These are phyloP conservation scores for Fusarium humuli DNA, from an alignment of 2,329 filamentous ascomycete genomes.

Conservation along the genomic window DNA sequence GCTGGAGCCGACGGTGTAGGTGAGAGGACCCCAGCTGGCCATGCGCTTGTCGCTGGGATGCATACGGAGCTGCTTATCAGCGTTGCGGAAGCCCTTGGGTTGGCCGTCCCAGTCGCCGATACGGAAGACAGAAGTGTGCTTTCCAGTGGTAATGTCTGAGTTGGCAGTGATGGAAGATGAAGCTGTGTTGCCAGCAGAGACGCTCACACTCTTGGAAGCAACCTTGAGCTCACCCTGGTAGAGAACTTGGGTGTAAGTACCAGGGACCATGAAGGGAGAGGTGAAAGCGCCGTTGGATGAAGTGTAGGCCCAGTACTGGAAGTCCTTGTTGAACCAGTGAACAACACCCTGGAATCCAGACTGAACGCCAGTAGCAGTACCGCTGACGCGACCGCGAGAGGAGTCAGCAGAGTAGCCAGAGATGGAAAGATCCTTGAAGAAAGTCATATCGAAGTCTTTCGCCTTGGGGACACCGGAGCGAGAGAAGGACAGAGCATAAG, in stretches of 20 bases:
- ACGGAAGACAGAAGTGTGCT: constrained; percentile 67
- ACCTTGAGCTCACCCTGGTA: constrained; percentile 70
- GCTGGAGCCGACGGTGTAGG: constrained; percentile 70
- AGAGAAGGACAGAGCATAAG: constrained; percentile 71
- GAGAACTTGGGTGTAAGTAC: constrained; percentile 75
- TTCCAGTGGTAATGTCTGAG: constrained; percentile 57
- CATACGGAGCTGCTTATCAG: constrained; percentile 74
- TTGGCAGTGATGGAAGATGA: constrained; percentile 63
- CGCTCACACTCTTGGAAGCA: constrained; percentile 60
- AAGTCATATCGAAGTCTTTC: constrained; percentile 64
- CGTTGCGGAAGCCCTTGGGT: constrained; percentile 73
- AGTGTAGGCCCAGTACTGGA: constrained; percentile 74
- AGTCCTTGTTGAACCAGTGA: constrained; percentile 72
- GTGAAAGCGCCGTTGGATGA: constrained; percentile 67
- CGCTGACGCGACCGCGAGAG: constrained; percentile 68
- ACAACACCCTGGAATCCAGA: constrained; percentile 67
- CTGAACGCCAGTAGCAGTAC: constrained; percentile 68
- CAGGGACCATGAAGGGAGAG: constrained; percentile 74
- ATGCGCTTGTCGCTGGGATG: constrained; percentile 75
- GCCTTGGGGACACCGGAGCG: constrained; percentile 65
- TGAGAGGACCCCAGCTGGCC: constrained; percentile 68
- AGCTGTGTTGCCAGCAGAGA: constrained; percentile 61
- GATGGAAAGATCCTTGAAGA: constrained; percentile 69
- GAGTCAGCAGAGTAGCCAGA: constrained; percentile 67
- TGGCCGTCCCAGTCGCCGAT: constrained; percentile 75